Conservation (phyloP, 108 stramenopile species). For the Nannochloropsis oceanica region DNA sequence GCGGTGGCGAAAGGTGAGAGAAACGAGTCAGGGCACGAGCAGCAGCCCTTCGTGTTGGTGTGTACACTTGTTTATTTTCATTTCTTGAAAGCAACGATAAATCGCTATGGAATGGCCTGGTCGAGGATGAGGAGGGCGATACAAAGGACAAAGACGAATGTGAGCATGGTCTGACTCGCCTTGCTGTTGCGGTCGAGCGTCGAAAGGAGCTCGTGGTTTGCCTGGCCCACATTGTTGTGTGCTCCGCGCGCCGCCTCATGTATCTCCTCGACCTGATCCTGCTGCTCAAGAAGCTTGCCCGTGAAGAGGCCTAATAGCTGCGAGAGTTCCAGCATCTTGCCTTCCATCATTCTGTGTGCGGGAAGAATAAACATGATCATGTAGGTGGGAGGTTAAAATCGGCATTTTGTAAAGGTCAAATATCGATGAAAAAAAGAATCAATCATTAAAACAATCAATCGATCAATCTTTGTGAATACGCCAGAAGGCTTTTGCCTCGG, state of each 20-base stretch:
- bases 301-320: neutral
- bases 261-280: neutral
- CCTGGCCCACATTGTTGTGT: neutral
- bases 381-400: neutral
- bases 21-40: no score
- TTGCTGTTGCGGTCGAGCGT: neutral
- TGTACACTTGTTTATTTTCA: neutral
- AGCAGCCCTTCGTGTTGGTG: no score
- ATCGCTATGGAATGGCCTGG: neutral
- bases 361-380: neutral
- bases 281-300: neutral
- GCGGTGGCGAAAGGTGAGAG: no score
- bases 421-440: no score
- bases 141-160: neutral
- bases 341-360: neutral
- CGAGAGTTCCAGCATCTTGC: neutral
- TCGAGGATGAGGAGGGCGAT: neutral
- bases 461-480: no score
- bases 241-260: neutral
- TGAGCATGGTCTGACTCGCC: neutral
- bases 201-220: neutral
- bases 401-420: no score
- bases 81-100: no score
- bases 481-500: no score
- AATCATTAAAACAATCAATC: no score